Evolutionary conservation across 495 filamentous ascomycete species (phyloP).

Genomic region (Staphylotrichum tortipilum): DNA sequence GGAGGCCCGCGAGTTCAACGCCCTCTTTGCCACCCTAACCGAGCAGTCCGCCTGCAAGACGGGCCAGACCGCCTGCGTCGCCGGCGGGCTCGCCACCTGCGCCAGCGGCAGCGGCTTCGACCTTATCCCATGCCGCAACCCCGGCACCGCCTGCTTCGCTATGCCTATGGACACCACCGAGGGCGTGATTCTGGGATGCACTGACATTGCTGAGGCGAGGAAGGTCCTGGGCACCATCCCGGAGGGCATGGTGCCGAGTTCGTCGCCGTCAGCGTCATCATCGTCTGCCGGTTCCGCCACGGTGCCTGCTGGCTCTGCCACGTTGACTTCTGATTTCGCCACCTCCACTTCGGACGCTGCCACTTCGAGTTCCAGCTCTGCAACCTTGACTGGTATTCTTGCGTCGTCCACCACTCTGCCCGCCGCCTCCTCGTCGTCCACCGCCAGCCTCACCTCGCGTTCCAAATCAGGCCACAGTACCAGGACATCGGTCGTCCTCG

Average conservation of each 20-base stretch:
- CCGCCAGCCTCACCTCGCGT: neutral
- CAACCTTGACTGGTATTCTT: no score
- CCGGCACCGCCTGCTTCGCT: conserved; percentile 30
- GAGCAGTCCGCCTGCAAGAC: conserved; percentile 27
- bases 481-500: conserved; percentile 6
- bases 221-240: conserved; percentile 19
- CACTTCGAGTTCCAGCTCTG: no score
- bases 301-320: no score
- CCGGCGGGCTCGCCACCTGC: conserved; percentile 28
- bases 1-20: conserved; percentile 31
- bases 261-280: neutral
- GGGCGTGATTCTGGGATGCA: conserved; percentile 32
- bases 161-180: conserved; percentile 33
- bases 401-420: no score
- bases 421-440: no score
- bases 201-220: conserved; percentile 19
- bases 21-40: conserved; percentile 30
- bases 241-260: neutral
- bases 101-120: conserved; percentile 21
- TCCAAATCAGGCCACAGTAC: neutral
- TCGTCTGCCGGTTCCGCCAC: no score
- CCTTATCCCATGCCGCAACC: conserved; percentile 19
- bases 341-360: no score
- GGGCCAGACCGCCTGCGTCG: conserved; percentile 35
- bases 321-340: no score